Evolutionary conservation across 2,329 filamentous ascomycete species (phyloP).

Genomic region (Exophiala dermatitidis): DNA sequence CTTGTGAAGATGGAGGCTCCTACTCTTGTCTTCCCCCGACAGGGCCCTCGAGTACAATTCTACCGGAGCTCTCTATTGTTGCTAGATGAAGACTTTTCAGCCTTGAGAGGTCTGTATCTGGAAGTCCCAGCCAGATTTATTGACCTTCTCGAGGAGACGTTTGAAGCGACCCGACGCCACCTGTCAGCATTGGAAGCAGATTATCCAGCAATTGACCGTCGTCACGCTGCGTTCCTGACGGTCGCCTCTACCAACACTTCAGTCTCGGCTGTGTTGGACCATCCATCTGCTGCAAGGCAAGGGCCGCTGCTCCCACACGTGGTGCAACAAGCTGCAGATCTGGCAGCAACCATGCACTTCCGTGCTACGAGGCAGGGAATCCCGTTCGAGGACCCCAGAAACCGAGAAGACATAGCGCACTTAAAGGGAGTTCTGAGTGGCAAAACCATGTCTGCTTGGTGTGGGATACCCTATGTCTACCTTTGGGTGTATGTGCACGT

Average conservation of each 20-base stretch:
- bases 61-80: constrained; percentile 5
- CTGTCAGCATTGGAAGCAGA: neutral
- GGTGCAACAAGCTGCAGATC: constrained; percentile 1
- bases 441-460: constrained; percentile 2
- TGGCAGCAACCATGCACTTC: constrained; percentile 3
- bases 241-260: neutral
- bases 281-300: neutral
- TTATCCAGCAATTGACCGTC: neutral
- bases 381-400: constrained; percentile 5
- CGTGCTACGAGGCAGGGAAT: constrained; percentile 3
- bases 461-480: constrained; percentile 10
- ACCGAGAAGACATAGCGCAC: neutral
- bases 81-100: constrained; percentile 1
- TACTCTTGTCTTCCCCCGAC: neutral
- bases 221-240: neutral
- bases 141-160: constrained; percentile 1
- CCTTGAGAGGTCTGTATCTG: neutral
- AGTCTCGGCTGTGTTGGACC: neutral
- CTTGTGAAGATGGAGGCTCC: neutral
- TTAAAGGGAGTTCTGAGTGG: neutral
- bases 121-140: neutral
- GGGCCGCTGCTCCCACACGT: neutral
- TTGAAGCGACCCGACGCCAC: neutral
- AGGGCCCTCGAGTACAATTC: neutral
- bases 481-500: constrained; percentile 9